These are phyloP conservation scores for Parietaria judaica DNA, from an alignment of 306 rosid species.

Conservation along the genomic window DNA sequence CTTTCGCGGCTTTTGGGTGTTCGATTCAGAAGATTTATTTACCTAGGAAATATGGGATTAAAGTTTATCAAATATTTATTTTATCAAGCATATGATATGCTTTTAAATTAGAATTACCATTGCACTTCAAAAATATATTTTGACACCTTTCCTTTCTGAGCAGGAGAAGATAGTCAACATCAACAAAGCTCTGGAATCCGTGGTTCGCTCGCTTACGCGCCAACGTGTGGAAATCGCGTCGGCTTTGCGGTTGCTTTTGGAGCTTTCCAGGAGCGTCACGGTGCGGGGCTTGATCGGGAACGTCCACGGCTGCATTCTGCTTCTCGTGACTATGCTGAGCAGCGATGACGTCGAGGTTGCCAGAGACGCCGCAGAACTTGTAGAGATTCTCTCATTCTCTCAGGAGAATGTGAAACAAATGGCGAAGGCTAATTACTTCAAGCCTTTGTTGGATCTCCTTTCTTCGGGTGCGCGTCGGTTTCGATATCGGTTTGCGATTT, in stretches of 20 bases:
- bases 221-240: constrained; percentile 44
- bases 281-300: constrained; percentile 41
- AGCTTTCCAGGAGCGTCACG: constrained; percentile 32
- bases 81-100: too few relatives aligned
- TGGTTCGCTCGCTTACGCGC: constrained; percentile 61
- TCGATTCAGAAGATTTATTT: too few relatives aligned
- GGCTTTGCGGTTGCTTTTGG: constrained; percentile 55
- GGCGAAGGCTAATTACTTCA: constrained; percentile 67
- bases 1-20: too few relatives aligned
- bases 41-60: too few relatives aligned
- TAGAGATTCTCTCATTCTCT: constrained; percentile 49
- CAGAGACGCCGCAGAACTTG: constrained; percentile 38
- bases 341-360: constrained; percentile 46
- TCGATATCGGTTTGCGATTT: too few relatives aligned
- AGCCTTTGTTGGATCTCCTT: constrained; percentile 48
- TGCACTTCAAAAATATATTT: neutral
- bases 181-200: constrained; percentile 43
- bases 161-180: constrained; percentile 48
- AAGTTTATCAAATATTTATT: too few relatives aligned
- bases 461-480: constrained; percentile 44
- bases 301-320: constrained; percentile 65
- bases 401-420: constrained; percentile 54
- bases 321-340: constrained; percentile 44
- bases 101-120: neutral
- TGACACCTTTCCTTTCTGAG: neutral